Base-by-base conservation (phyloP, 257 asterid genomes). In the Thymus quinquecostatus region DNA sequence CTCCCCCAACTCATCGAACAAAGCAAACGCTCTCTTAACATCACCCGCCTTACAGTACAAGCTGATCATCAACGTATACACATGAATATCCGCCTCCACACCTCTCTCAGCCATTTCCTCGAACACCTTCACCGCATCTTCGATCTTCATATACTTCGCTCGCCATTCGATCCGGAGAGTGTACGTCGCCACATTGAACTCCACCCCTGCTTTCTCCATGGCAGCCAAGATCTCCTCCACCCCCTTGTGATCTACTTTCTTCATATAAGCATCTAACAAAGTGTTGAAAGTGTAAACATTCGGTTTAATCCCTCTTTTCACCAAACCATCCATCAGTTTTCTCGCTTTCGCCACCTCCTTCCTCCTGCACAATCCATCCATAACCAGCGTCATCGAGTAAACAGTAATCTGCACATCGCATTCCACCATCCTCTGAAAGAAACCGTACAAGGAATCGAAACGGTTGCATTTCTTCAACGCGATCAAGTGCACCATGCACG, bases 401-500 rank as follows among this genome's bases (percentile, higher is more conserved):
- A 95, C 97, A 0, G 92, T 85, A 59, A 91, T 80, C 41, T n/a
- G n/a, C 79, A 92, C 96, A 71, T 78, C 66, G 59, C 77, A 82
- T n/a, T 86, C 86, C n/a, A 88, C 70, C 99, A 95, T 91, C 68
- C 73, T 88, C 55, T 72, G 73, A 48, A 91, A 91, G 67, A 91
- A 89, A 13, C 53, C 76, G 36, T 65, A 70, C 81, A 89, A 53
- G 1, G 76, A 61, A 63, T 86, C 91, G n/a, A 77, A 81, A 43
- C 73, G 74, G 73, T 78, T 75, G 75, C 73, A 60, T 68, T 70
- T 87, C 85, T 86, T 95, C 68, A 84, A 70, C 28, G 91, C 96
- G 73, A 86, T 60, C 80, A 95, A 79, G 75, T 80, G 88, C 73
- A 83, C 94, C 93, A 87, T 86, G 69, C 98, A 91, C 76, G 99